phyloP scores from a whole-genome alignment of 768 basidiomycete species.

The Hemileccinum rubropunctum region DNA sequence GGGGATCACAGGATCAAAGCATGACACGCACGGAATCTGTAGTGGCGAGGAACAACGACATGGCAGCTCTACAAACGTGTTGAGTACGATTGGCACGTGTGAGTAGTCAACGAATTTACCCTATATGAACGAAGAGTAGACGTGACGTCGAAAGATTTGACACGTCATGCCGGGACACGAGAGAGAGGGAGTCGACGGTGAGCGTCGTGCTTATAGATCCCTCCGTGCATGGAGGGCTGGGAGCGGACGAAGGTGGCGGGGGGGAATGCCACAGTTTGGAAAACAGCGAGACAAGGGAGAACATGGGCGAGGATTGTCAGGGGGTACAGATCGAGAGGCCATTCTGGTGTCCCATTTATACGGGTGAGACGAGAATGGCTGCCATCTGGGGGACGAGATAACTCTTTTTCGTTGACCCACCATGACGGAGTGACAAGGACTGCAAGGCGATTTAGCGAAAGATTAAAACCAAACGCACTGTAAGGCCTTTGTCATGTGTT shows the following conservation, averaged over 20 bases:
- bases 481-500: slow-evolving; percentile 27
- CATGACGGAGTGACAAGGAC: slow-evolving; percentile 12
- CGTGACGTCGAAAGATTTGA: slow-evolving; percentile 49
- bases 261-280: slow-evolving; percentile 6
- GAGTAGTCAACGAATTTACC: slow-evolving; percentile 39
- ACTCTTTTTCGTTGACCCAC: slow-evolving; percentile 18
- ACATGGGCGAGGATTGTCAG: slow-evolving; percentile 17
- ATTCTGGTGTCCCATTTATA: slow-evolving; percentile 26
- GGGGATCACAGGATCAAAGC: not conserved
- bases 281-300: slow-evolving; percentile 7
- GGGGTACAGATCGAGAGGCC: slow-evolving; percentile 3
- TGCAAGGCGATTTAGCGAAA: slow-evolving; percentile 27
- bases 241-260: slow-evolving; percentile 1
- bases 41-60: slow-evolving; percentile 82
- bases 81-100: slow-evolving; percentile 11
- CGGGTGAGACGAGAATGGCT: slow-evolving; percentile 17
- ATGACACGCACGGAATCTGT: slow-evolving; percentile 68
- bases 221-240: slow-evolving; percentile 15
- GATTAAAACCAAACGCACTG: slow-evolving; percentile 22
- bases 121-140: slow-evolving; percentile 64
- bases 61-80: slow-evolving; percentile 53
- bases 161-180: slow-evolving; percentile 19
- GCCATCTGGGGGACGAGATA: slow-evolving; percentile 21
- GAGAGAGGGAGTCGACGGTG: slow-evolving; percentile 22
- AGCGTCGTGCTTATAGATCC: slow-evolving; percentile 16